Evolutionary conservation across 257 asterid species (phyloP).

Genomic region (Coffea canephora): DNA sequence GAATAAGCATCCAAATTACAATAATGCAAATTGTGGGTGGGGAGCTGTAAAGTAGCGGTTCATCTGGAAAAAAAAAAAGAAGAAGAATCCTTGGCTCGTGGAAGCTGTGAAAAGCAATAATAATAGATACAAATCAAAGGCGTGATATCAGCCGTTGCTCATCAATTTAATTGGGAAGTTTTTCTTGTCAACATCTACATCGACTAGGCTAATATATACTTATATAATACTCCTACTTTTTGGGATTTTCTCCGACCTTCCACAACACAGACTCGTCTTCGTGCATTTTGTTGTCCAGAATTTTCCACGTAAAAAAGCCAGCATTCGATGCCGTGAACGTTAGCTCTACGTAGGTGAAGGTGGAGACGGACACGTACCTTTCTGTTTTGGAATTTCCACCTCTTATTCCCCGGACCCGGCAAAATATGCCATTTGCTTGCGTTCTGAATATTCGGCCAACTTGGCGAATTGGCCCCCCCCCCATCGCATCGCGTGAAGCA

Average conservation of each 20-base stretch:
- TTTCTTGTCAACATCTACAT: neutral
- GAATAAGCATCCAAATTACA: neutral
- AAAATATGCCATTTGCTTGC: neutral
- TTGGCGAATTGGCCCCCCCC: no score
- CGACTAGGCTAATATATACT: no score
- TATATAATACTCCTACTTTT: no score
- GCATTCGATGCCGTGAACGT: neutral
- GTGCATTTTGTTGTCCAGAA: neutral
- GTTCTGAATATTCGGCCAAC: no score
- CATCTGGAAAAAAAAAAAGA: neutral
- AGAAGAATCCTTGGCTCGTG: neutral
- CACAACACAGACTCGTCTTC: neutral
- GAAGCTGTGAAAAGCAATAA: neutral
- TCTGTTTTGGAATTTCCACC: neutral
- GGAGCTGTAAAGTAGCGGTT: neutral
- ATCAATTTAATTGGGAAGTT: neutral
- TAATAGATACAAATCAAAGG: neutral
- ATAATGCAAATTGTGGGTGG: no score
- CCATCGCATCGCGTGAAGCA: no score
- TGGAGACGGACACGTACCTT: neutral
- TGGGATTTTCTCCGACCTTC: neutral
- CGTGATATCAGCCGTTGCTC: neutral
- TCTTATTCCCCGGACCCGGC: neutral
- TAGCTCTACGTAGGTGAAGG: neutral
- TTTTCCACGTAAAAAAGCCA: neutral